Evolutionary conservation across 441 rosid species (phyloP).

Genomic region (Gossypium gossypioides): DNA sequence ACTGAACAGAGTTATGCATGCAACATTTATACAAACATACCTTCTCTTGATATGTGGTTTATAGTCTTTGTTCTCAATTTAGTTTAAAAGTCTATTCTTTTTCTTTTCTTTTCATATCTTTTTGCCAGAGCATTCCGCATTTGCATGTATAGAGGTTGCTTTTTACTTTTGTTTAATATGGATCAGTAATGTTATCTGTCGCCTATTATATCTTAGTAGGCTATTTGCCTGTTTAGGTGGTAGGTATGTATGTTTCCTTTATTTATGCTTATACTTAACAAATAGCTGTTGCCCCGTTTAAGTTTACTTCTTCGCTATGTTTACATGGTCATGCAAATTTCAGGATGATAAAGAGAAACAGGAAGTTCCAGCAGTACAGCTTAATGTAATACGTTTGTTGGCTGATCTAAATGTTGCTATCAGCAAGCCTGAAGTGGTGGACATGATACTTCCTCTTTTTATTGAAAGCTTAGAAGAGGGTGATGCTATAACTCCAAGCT

Average conservation of each 20-base stretch:
- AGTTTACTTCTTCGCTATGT: not conserved
- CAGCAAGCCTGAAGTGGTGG: conserved; percentile 83
- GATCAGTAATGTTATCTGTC: conserved; percentile 1
- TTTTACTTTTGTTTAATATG: not conserved
- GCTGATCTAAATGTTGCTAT: conserved; percentile 90
- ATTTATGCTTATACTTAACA: not conserved
- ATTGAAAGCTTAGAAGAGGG: conserved; percentile 98
- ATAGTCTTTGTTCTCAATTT: not conserved
- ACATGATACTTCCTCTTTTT: conserved; percentile 93
- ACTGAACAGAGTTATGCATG: not conserved
- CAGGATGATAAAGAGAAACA: conserved; percentile 84
- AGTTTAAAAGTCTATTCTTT: not conserved
- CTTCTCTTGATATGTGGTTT: not conserved
- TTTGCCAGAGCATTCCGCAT: not conserved
- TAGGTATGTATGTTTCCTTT: not conserved
- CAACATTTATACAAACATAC: not conserved
- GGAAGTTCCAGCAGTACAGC: conserved; percentile 65
- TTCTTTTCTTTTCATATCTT: not conserved
- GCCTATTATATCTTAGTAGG: conserved; percentile 6
- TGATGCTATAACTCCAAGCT: conserved; percentile 82
- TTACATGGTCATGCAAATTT: conserved; percentile 16
- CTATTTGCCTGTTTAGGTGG: not conserved
- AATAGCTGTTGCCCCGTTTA: not conserved
- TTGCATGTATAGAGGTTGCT: not conserved
- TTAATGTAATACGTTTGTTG: conserved; percentile 71